Evolutionary conservation across 1,284 basidiomycete genomes (phyloP).

Genomic region (Sporisorium sorghi): DNA sequence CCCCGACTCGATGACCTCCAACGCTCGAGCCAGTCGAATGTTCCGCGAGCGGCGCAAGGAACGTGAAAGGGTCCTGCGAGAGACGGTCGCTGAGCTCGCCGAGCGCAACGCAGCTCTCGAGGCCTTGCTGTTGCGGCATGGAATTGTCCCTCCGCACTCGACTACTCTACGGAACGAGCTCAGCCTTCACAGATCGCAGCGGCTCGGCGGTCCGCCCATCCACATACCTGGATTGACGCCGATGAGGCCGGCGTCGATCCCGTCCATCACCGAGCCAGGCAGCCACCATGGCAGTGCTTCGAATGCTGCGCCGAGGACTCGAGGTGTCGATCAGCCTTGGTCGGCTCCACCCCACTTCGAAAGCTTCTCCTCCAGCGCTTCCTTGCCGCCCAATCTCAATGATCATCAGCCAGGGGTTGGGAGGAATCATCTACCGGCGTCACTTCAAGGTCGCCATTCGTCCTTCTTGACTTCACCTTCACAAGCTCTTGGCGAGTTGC

Average conservation of each 20-base stretch:
- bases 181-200: conserved; percentile 23
- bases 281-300: not conserved
- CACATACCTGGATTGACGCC: conserved; percentile 31
- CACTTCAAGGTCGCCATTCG: not conserved
- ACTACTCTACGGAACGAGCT: conserved; percentile 26
- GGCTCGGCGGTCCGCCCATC: conserved; percentile 30
- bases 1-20: conserved; percentile 9
- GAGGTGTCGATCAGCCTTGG: not conserved
- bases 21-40: conserved; percentile 31
- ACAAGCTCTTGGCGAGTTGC: not conserved
- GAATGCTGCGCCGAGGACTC: not conserved
- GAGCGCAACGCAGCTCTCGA: conserved; percentile 34
- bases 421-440: not conserved
- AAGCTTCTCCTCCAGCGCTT: not conserved
- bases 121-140: conserved; percentile 18
- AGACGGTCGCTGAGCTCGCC: conserved; percentile 27
- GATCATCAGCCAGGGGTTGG: not conserved
- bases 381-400: not conserved
- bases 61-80: conserved; percentile 30
- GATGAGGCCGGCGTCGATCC: not conserved
- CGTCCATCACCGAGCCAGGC: not conserved
- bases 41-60: conserved; percentile 44
- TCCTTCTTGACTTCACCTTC: not conserved
- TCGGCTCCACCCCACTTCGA: not conserved
- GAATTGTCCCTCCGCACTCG: conserved; percentile 16